These are phyloP conservation scores for Alternaria hordeiaustralica DNA, from an alignment of 2,329 filamentous ascomycete species.

Conservation along the genomic window DNA sequence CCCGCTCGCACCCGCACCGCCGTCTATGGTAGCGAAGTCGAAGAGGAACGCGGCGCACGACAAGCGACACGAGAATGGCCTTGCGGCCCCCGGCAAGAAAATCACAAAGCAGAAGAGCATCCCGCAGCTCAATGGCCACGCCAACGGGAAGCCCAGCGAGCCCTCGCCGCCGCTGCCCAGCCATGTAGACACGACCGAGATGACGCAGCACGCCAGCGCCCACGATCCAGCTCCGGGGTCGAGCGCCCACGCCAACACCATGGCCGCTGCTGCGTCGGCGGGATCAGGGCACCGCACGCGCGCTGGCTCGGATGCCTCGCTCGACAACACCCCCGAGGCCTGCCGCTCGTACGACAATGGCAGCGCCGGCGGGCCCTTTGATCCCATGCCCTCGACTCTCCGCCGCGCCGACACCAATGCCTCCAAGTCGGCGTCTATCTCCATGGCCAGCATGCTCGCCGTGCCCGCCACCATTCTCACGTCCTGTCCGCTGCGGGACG, in stretches of 20 bases:
- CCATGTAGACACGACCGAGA: conserved; percentile 43
- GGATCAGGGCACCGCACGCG: conserved; percentile 44
- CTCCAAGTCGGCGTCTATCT: conserved; percentile 69
- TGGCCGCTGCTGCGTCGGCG: conserved; percentile 14
- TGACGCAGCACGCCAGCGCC: conserved; percentile 42
- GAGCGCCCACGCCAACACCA: conserved; percentile 16
- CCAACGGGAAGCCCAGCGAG: conserved; percentile 50
- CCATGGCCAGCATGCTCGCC: conserved; percentile 71
- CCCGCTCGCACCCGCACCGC: conserved; percentile 39
- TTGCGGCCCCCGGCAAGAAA: conserved; percentile 79
- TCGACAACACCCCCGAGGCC: conserved; percentile 48
- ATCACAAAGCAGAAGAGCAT: conserved; percentile 58
- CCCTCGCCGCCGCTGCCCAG: conserved; percentile 49
- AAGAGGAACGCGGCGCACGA: conserved; percentile 55
- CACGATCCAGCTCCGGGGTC: conserved; percentile 4
- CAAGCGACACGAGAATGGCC: conserved; percentile 82
- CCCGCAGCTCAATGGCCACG: conserved; percentile 52
- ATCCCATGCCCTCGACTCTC: conserved; percentile 57
- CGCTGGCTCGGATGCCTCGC: conserved; percentile 53
- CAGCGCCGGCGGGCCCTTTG: conserved; percentile 41
- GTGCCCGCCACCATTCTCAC: conserved; percentile 85
- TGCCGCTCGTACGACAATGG: conserved; percentile 39
- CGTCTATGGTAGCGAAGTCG: conserved; percentile 58
- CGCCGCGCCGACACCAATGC: conserved; percentile 69
- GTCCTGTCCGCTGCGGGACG: conserved; percentile 90